phyloP scores from a whole-genome alignment of 225 moss, liverwort and hornwort species.

The Straminergon stramineum region DNA sequence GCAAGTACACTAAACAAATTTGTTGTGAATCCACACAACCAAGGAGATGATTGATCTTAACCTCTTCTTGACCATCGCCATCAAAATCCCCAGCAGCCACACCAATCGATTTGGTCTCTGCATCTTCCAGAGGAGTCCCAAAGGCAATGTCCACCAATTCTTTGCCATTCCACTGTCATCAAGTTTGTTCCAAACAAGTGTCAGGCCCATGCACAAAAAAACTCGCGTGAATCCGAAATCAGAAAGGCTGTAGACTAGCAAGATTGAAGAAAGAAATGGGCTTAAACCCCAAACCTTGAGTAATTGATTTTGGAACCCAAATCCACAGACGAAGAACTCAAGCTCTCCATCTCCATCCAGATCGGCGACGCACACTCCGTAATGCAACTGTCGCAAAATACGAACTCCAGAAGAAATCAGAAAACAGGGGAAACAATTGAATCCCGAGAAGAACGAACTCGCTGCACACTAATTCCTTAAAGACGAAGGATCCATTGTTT shows the following conservation, averaged over 20 bases:
- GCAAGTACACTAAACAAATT: not conserved
- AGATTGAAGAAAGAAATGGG: not conserved
- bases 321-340: slow-evolving; percentile 87
- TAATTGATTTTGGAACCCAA: slow-evolving; percentile 65
- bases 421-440: not conserved
- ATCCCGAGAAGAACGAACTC: not conserved
- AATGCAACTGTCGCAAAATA: slow-evolving; percentile 50
- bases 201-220: not conserved
- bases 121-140: slow-evolving; percentile 68
- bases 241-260: not conserved
- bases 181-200: not conserved
- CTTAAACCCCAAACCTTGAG: slow-evolving; percentile 44
- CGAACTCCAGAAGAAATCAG: not conserved
- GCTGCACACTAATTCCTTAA: not conserved
- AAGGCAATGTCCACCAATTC: slow-evolving; percentile 63
- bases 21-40: not conserved
- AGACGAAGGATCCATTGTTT: not conserved
- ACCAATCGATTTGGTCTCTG: slow-evolving; percentile 80
- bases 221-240: not conserved
- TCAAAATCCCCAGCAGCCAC: slow-evolving; percentile 88
- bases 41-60: not conserved
- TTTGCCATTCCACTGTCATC: slow-evolving; percentile 76
- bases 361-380: slow-evolving; percentile 87
- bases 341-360: slow-evolving; percentile 70
- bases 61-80: slow-evolving; percentile 88